Evolutionary conservation across 768 basidiomycete species (phyloP).

Genomic region (Podaxis sp.): DNA sequence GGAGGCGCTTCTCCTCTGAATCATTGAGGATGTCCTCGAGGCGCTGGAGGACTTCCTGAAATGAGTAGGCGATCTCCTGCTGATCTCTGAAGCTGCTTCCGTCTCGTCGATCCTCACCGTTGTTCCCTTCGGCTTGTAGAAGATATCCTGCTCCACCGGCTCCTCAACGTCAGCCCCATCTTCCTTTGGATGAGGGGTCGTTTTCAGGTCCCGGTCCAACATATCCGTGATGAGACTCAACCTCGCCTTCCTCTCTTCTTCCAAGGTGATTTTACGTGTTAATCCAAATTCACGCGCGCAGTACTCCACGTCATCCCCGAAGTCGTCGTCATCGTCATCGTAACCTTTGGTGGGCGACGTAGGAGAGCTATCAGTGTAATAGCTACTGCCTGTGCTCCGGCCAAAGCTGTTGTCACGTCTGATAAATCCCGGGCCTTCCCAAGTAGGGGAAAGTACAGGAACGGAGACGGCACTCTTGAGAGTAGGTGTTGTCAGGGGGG

Average conservation of each 20-base stretch:
- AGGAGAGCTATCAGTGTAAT: neutral
- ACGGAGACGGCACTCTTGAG: constrained; percentile 11
- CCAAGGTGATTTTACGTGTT: neutral
- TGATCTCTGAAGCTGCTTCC: neutral
- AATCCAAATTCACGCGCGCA: neutral
- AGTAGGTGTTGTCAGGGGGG: neutral
- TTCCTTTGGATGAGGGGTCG: neutral
- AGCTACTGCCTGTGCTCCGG: neutral
- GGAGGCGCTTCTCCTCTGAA: constrained; percentile 7
- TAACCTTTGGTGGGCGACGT: neutral
- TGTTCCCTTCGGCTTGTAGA: neutral
- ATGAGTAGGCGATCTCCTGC: neutral
- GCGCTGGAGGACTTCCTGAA: constrained; percentile 4
- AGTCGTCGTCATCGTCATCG: constrained; percentile 6
- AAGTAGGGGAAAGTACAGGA: constrained; percentile 2
- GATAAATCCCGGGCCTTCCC: constrained; percentile 2
- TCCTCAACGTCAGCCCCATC: neutral
- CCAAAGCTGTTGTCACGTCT: constrained; percentile 3
- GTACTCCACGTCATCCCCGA: constrained; percentile 8
- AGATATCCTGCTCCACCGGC: neutral
- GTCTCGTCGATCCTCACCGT: constrained; percentile 1
- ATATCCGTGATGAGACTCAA: constrained; percentile 12
- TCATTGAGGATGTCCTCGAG: constrained; percentile 1
- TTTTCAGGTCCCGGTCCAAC: constrained; percentile 10
- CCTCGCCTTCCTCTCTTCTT: constrained; percentile 8